Base-by-base conservation (phyloP, 2,329 filamentous ascomycete species). In the Beauveria australis region DNA sequence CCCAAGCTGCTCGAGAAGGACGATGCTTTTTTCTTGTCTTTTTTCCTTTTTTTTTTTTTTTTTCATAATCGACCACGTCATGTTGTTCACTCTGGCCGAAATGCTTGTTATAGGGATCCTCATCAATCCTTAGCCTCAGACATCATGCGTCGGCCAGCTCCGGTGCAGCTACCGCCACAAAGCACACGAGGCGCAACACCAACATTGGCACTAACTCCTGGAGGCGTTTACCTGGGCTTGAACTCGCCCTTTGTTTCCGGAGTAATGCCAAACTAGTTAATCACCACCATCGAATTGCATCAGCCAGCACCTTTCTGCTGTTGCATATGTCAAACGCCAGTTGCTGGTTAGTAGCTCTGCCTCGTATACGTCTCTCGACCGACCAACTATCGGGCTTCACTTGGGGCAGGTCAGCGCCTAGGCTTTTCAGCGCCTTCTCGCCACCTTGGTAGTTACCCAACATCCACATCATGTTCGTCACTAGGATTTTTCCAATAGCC, bases 71-170 rank as follows among this genome's bases (percentile, higher is more conserved):
- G 10, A 16, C 12, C 33, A 3, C 33, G 5, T 6, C 14, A 2
- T 4, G 16, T 30, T 8, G 5, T 49, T 49, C 14, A 9, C 14
- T 26, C 18, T 43, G 41, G 52, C 6, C 37, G 14, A 24, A 14
- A 46, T 48, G 43, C 19, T 18, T 54, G 24, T 33, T 30, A 22
- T 30, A 22, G 24, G 24, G 52, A 54, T 54, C 40, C 40, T 19
- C 9, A n/a, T n/a, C 24, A 46, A 44, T 37, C 8, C 4, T 19
- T 26, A 6, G 12, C 26, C 53, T 47, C 44, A 19, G 18, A 10
- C 30, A 24, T 19, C 18, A 41, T 16, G 47, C n/a, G 37, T 59
- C 57, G 48, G 57, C 57, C 40, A 41, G 47, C 57, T 59, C 57
- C 57, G 57, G 53, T 47, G 56, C 47, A 43, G 33, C 40, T 24